These are phyloP conservation scores for Vigna reflexopilosa DNA, from an alignment of 306 rosid genomes.

Conservation along the genomic window DNA sequence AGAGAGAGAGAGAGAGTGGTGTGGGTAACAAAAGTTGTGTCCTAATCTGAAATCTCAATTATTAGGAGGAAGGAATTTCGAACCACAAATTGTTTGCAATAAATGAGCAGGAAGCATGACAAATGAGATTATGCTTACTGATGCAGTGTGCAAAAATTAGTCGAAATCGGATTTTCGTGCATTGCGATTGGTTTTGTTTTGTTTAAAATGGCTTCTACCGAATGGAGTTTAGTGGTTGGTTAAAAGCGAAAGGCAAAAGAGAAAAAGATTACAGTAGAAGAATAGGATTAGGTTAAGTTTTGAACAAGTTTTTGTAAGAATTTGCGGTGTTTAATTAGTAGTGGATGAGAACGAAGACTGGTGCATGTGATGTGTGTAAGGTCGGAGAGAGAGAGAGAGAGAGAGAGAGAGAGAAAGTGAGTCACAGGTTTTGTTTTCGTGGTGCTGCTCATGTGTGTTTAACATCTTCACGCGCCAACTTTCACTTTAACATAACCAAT, in stretches of 20 bases:
- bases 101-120: slow-evolving; percentile 17
- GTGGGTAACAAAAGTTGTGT: neutral
- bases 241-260: neutral
- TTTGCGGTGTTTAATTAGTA: no score
- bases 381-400: slow-evolving; percentile 50
- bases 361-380: slow-evolving; percentile 47
- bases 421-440: slow-evolving; percentile 40
- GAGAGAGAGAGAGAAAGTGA: slow-evolving; percentile 50
- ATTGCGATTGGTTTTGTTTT: no score
- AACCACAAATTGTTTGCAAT: slow-evolving; percentile 38
- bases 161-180: no score
- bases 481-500: no score
- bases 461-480: no score
- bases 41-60: slow-evolving; percentile 38
- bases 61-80: slow-evolving; percentile 33
- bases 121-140: neutral
- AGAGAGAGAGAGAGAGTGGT: slow-evolving; percentile 5
- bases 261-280: no score
- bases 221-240: slow-evolving; percentile 9
- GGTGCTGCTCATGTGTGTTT: neutral
- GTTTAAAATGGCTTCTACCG: neutral
- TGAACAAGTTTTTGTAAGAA: no score
- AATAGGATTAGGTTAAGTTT: no score
- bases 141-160: neutral
- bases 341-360: neutral